Evolutionary conservation across 352 stramenopile species (phyloP), one percentile per base, ranked within the genome.

Genomic region (Elongisporangium undulatum): DNA sequence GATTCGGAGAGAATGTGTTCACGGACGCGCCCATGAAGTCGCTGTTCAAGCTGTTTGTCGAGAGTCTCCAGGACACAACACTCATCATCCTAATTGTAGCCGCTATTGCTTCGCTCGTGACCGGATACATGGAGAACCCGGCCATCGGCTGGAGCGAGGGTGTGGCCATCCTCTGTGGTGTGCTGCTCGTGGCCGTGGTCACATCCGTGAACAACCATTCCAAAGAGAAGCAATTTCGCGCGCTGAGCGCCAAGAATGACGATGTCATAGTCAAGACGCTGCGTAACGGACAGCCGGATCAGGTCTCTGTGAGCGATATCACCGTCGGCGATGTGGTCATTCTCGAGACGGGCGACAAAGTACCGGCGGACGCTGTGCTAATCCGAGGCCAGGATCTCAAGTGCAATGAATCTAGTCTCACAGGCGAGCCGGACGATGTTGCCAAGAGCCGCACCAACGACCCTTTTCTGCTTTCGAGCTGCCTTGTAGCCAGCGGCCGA

Each of bases 131-230:
- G 57, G 85, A 94, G 55, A 73, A 94, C 55, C 82, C 82, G 2
- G 66, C 77, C 22, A 91, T 66, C 0, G 89, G 90, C 4, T 99
- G 96, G 96, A 96, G 97, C 55, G 96, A 99, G 71, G 96, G 95
- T 19, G 80, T 95, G 6, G 93, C 95, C 16, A 99, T 99, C 67
- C 69, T 99, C 50, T 75, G 82, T 12, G 93, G 95, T 10, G 96
- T 99, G 34, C 73, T 94, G 10, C 84, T 99, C 51, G 96, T 99
- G 6, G 93, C 96, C 8, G 64, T 98, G 8, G 92, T 99, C 10
- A 98, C 94, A 0, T 94, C 96, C 0, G 79, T 93, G 13, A 99
- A 98, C 67, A 96, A 99, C 64, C 99, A 99, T 78, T 93, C 79
- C n/a, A 97, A 97, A 57, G 87, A 97, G 62, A 87, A 94, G 55